Conservation (phyloP, 495 filamentous ascomycete species). For the Filosporella fistucella region DNA sequence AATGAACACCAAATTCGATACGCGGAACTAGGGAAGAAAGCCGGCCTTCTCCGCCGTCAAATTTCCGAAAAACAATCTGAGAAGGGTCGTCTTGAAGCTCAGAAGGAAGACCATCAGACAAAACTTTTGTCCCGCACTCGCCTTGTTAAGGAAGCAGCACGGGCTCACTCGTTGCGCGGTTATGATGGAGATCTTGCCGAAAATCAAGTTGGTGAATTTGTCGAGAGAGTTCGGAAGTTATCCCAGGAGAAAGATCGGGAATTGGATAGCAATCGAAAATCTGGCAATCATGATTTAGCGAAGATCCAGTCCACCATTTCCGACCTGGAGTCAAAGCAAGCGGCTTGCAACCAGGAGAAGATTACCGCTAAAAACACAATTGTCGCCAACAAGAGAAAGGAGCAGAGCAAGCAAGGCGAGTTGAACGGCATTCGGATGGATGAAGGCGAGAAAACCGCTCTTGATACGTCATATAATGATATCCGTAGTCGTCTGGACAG, state of each 20-base stretch:
- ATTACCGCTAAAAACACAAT: slow-evolving; percentile 65
- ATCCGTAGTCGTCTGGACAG: slow-evolving; percentile 55
- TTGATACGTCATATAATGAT: slow-evolving; percentile 70
- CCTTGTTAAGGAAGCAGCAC: slow-evolving; percentile 74
- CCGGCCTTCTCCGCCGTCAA: slow-evolving; percentile 50
- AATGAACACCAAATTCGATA: slow-evolving; percentile 58
- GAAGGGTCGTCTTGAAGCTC: slow-evolving; percentile 75
- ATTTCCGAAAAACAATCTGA: slow-evolving; percentile 75
- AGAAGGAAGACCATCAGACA: slow-evolving; percentile 80
- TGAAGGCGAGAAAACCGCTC: slow-evolving; percentile 71
- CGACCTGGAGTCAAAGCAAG: slow-evolving; percentile 63
- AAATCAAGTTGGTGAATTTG: slow-evolving; percentile 66
- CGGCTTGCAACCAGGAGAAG: slow-evolving; percentile 65
- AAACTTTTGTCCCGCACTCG: slow-evolving; percentile 63
- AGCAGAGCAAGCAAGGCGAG: slow-evolving; percentile 54
- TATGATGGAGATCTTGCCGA: slow-evolving; percentile 78
- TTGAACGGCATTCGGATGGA: slow-evolving; percentile 70
- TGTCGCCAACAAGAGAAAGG: slow-evolving; percentile 61
- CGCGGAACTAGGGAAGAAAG: slow-evolving; percentile 55
- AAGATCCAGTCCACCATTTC: slow-evolving; percentile 61
- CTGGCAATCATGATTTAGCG: slow-evolving; percentile 65
- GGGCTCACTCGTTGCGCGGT: slow-evolving; percentile 76
- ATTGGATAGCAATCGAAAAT: slow-evolving; percentile 66
- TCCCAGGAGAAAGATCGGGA: slow-evolving; percentile 71
- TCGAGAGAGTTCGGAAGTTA: slow-evolving; percentile 68